Evolutionary conservation across 176 grass and related monocot genomes (phyloP).

Genomic region (Musa itinerans): DNA sequence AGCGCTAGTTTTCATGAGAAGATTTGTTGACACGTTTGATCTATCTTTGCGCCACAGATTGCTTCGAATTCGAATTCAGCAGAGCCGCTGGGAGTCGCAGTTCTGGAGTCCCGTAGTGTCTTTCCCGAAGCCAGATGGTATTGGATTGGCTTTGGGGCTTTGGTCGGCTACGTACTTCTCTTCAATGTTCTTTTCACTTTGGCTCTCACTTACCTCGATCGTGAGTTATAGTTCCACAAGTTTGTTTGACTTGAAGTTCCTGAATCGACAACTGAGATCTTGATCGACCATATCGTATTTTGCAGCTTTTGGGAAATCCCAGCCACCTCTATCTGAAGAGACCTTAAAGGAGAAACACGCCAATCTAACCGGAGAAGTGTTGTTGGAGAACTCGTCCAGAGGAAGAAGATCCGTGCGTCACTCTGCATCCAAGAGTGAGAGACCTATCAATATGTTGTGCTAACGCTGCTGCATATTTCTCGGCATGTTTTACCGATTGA

Average conservation of each 20-base stretch:
- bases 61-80: not conserved
- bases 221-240: constrained; percentile 26
- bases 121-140: constrained; percentile 61
- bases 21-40: constrained; percentile 18
- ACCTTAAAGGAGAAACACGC: constrained; percentile 41
- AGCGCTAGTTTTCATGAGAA: not conserved
- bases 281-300: not conserved
- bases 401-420: constrained; percentile 24
- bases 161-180: constrained; percentile 55
- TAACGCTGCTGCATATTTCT: too few species aligned
- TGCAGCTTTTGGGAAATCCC: constrained; percentile 54
- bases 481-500: too few species aligned
- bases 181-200: constrained; percentile 73
- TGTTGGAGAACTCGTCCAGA: constrained; percentile 22
- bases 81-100: constrained; percentile 34
- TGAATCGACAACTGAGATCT: not conserved
- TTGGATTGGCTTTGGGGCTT: constrained; percentile 66
- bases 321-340: constrained; percentile 54
- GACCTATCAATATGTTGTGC: not conserved
- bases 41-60: constrained; percentile 15
- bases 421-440: constrained; percentile 1
- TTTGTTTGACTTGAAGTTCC: not conserved
- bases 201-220: constrained; percentile 53
- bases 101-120: constrained; percentile 47
- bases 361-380: constrained; percentile 51